Base-by-base conservation (phyloP, 1,284 basidiomycete species). In the Ganoderma multipileum region DNA sequence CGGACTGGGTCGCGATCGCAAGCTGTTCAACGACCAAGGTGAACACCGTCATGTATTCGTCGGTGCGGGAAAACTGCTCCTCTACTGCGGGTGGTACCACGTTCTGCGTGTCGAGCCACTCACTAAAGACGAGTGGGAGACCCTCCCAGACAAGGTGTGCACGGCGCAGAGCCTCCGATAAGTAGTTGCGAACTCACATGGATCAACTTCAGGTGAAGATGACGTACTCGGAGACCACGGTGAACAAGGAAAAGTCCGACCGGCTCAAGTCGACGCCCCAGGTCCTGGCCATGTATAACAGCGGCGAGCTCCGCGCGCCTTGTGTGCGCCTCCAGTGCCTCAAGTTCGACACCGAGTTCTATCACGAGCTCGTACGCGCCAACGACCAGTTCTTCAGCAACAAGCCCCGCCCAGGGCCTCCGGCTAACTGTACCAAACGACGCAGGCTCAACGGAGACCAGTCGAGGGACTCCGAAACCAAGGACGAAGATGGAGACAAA, bases 301-400 rank as follows among this genome's bases (percentile, higher is more conserved):
- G 68, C 28, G 85, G 85, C 23, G 72, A 78, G 57, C 76, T 83
- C 26, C 74, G 70, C 6, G 83, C 84, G 6, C 85, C 85, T 14
- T 87, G 85, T 70, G 83, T 87, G 52, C 79, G 79, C 41, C 75
- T 88, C 41, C 78, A 81, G 65, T 86, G 82, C 71, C 74, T 83
- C 23, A 79, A 76, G 39, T 87, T 84, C 75, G 81, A 85, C 71
- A 75, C 80, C 23, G 76, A 72, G 36, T 87, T 84, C 74, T 82
- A 86, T 70, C 75, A 80, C 23, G 76, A 76, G 38, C 77, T 86
- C 36, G 82, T 82, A 65, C 68, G 69, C 3, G 79, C 77, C 42
- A 73, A 69, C 64, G 64, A 67, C 50, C 64, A 50, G 30, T 73
- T 63, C 65, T 73, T 66, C 59, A 57, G 61, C 28, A 41, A 68